These are phyloP conservation scores for Nelumbo lutea DNA, from an alignment of 164 flowering plant genomes.

Conservation along the genomic window DNA sequence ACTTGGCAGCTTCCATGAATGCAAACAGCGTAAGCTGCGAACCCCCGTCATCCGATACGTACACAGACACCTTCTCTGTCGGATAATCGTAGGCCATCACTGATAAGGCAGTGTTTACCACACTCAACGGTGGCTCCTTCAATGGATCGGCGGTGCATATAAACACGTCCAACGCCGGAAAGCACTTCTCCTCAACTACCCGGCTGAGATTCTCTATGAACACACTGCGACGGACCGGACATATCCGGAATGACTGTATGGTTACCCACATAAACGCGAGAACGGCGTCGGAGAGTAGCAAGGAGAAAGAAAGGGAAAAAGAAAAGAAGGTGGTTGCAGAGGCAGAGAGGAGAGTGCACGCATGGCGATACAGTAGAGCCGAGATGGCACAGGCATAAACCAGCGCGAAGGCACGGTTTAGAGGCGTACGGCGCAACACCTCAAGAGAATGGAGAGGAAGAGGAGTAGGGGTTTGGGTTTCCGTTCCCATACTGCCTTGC, in stretches of 20 bases:
- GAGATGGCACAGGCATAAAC: slow-evolving; percentile 38
- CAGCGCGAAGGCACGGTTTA: slow-evolving; percentile 46
- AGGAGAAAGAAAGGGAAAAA: slow-evolving; percentile 13
- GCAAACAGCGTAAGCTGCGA: slow-evolving; percentile 57
- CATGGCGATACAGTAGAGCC: slow-evolving; percentile 34
- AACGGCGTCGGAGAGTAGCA: slow-evolving; percentile 33
- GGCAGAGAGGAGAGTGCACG: slow-evolving; percentile 8
- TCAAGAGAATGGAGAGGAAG: slow-evolving; percentile 35
- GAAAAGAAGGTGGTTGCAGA: slow-evolving; percentile 7
- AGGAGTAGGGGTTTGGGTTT: not conserved
- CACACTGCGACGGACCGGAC: slow-evolving; percentile 26
- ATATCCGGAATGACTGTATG: slow-evolving; percentile 31
- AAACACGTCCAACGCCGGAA: slow-evolving; percentile 49
- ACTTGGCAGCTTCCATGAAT: slow-evolving; percentile 54
- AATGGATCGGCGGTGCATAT: slow-evolving; percentile 66
- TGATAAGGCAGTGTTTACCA: slow-evolving; percentile 53
- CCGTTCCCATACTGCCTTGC: too few species aligned
- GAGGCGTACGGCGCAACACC: slow-evolving; percentile 22
- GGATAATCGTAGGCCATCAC: slow-evolving; percentile 67
- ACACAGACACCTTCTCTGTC: slow-evolving; percentile 47
- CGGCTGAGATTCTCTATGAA: slow-evolving; percentile 24
- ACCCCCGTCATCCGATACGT: slow-evolving; percentile 64
- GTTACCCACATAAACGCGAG: slow-evolving; percentile 10
- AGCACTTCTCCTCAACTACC: slow-evolving; percentile 11
- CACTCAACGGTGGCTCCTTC: slow-evolving; percentile 55